Conservation (phyloP, 176 grass and related monocot species). For the Ampelocalamus luodianensis region DNA sequence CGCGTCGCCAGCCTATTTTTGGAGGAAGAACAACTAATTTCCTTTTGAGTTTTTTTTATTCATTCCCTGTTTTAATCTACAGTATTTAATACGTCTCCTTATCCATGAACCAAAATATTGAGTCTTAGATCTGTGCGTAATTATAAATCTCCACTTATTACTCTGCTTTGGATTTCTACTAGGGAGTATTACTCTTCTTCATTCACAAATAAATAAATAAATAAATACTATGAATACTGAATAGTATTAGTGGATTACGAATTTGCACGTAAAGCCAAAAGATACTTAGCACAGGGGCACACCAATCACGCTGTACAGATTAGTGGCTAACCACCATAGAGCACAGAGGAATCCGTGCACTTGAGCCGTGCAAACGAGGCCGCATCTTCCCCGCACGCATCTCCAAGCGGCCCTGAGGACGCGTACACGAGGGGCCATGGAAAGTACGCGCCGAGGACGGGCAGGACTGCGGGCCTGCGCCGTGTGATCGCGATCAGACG, state of each 20-base stretch:
- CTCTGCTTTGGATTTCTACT: background rate
- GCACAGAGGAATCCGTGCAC: constrained; percentile 45
- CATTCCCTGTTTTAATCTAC: background rate
- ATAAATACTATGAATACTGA: background rate
- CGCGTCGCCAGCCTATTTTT: background rate
- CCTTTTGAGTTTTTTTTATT: constrained; percentile 7
- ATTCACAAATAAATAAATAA: background rate
- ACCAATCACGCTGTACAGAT: constrained; percentile 35
- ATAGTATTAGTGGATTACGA: background rate
- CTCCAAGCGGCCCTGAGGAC: background rate
- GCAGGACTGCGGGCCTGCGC: background rate
- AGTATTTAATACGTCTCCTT: constrained; percentile 34
- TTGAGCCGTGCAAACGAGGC: background rate
- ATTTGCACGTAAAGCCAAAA: constrained; percentile 39
- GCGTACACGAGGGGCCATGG: background rate
- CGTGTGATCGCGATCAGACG: constrained; percentile 57
- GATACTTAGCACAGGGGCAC: constrained; percentile 32
- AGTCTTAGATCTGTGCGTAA: constrained; percentile 39
- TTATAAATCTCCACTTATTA: background rate
- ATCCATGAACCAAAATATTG: background rate
- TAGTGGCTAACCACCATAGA: constrained; percentile 25
- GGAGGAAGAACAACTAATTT: background rate
- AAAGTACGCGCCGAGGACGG: constrained; percentile 31
- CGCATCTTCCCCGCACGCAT: constrained; percentile 14
- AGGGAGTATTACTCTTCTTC: background rate